These are phyloP conservation scores for Ustulina deusta DNA, from an alignment of 2,329 filamentous ascomycete species.

Conservation along the genomic window DNA sequence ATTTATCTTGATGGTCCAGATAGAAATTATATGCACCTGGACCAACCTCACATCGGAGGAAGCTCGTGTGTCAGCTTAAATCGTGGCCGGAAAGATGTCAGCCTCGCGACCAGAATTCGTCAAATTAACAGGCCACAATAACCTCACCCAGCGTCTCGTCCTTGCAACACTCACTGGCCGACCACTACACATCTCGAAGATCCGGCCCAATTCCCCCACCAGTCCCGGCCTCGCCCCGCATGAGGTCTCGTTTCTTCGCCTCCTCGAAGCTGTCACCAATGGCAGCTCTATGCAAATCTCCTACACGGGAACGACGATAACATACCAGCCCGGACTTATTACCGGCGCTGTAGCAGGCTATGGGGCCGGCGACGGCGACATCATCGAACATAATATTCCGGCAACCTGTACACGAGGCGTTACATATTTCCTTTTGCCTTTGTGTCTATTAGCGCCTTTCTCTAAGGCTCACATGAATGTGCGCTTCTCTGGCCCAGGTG, in stretches of 20 bases:
- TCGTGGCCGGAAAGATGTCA: slow-evolving; percentile 45
- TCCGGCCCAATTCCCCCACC: slow-evolving; percentile 86
- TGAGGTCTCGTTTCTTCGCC: slow-evolving; percentile 94
- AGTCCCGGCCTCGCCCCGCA: slow-evolving; percentile 90
- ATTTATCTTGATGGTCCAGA: slow-evolving; percentile 41
- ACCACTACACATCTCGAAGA: slow-evolving; percentile 91
- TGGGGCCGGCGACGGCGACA: slow-evolving; percentile 75
- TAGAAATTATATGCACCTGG: slow-evolving; percentile 13
- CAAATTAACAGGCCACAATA: slow-evolving; percentile 85
- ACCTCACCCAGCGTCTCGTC: slow-evolving; percentile 85
- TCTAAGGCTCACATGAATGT: slow-evolving; percentile 92
- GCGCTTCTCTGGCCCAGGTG: slow-evolving; percentile 87
- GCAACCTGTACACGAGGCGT: slow-evolving; percentile 82
- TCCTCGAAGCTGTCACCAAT: slow-evolving; percentile 95
- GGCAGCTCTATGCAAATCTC: slow-evolving; percentile 95
- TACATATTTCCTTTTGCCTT: slow-evolving; percentile 90
- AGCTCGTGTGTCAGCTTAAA: slow-evolving; percentile 21
- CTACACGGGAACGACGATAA: slow-evolving; percentile 92
- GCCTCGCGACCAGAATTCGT: slow-evolving; percentile 65
- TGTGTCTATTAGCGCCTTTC: slow-evolving; percentile 93
- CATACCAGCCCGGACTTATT: slow-evolving; percentile 92
- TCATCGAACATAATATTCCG: slow-evolving; percentile 84
- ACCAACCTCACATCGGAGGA: slow-evolving; percentile 17
- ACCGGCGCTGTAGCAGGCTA: slow-evolving; percentile 81
- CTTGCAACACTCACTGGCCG: slow-evolving; percentile 92